Base-by-base conservation (phyloP, 2,329 filamentous ascomycete genomes). In the Sclerotinia subarctica region DNA sequence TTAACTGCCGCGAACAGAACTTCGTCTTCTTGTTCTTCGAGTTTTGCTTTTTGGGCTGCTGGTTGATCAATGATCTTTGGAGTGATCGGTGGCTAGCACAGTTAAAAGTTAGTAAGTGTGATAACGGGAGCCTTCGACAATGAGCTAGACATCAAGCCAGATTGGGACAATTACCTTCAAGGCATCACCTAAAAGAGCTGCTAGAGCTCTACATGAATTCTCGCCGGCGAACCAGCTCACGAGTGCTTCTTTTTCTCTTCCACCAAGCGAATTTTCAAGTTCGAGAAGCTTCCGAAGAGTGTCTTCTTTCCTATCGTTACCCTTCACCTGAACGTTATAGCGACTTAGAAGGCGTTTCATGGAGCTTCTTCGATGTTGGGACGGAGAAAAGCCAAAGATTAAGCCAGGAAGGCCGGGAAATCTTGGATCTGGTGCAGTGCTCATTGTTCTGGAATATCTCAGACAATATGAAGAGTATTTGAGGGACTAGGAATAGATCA, bases 211-310 rank as follows among this genome's bases (percentile, higher is more conserved):
- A 21, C 7, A 44, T 29, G 47, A 42, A 42, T 42, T 21, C 6
- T 64, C 60, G 5, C 60, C 60, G 13, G 49, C 32, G 4, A 64
- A 64, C 60, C 60, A 64, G 1, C 53, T 64, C 5, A 54, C 47
- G 3, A 64, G 24, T 10, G 60, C 60, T 21, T 52, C 60, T 10
- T 54, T 64, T 44, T 64, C 60, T n/a, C 49, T 64, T 13, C 54
- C 49, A 1, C 47, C 49, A 21, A 64, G 8, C 3, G 32, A 52
- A 1, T 44, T 54, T 29, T 64, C 60, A 11, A 64, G 49, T 5
- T 54, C 60, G 24, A 64, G 13, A n/a, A 64, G 60, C 24, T 54
- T 64, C 5, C 1, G 32, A 15, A 64, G 46, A 6, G 17, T 29
- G 24, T 54, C 35, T 54, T 52, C 49, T 54, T 64, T 64, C 7